phyloP scores from a whole-genome alignment of 2,329 filamentous ascomycete species.

The Bipolaris sorokiniana region DNA sequence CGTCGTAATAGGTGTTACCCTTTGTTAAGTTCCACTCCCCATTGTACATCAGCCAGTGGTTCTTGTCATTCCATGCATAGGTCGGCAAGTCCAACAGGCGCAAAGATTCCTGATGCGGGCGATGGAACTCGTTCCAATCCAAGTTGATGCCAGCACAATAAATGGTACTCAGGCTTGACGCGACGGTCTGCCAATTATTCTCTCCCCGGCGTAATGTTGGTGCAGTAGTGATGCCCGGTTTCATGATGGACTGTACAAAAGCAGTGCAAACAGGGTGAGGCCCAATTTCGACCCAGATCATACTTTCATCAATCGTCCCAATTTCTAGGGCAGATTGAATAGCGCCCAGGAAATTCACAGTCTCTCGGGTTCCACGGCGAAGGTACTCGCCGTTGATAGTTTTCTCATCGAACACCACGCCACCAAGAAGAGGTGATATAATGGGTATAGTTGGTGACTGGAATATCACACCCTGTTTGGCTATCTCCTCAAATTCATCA shows the following conservation, averaged over 20 bases:
- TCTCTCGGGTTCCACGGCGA: not conserved
- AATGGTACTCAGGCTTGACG: not conserved
- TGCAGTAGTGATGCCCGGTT: too few species aligned
- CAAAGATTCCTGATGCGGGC: conserved; percentile 55
- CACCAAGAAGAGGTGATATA: not conserved
- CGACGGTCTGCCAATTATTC: not conserved
- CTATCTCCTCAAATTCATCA: conserved; percentile 44
- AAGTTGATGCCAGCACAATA: conserved; percentile 58
- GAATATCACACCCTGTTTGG: conserved; percentile 25
- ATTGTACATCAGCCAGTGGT: conserved; percentile 46
- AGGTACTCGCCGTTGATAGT: not conserved
- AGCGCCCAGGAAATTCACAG: not conserved
- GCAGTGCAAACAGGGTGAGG: not conserved
- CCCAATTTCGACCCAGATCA: not conserved
- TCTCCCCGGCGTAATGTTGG: not conserved
- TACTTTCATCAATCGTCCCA: not conserved
- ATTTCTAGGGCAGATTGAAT: not conserved
- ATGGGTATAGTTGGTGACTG: not conserved
- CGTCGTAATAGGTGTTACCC: conserved; percentile 18
- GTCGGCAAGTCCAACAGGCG: conserved; percentile 61
- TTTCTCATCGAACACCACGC: not conserved
- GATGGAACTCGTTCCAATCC: conserved; percentile 67
- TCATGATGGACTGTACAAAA: not conserved
- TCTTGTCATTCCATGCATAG: conserved; percentile 45
- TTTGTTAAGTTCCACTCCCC: conserved; percentile 36